phyloP scores from a whole-genome alignment of 345 rosid species.

The Clausena lansium region DNA sequence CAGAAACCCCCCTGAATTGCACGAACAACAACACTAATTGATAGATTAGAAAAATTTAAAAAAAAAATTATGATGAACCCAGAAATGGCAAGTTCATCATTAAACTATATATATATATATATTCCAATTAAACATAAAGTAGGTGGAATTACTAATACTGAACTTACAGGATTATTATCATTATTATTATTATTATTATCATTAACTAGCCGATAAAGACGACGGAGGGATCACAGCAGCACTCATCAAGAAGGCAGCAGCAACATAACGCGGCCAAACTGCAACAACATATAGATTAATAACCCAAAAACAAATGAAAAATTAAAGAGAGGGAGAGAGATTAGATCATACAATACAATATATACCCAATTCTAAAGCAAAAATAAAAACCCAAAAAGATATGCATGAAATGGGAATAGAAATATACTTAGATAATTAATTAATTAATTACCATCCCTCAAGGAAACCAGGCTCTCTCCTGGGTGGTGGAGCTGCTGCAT shows the following conservation, averaged over 20 bases:
- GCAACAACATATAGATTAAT: slow-evolving; percentile 13
- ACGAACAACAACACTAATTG: too few species aligned
- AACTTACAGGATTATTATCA: background rate
- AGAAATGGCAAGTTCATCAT: too few species aligned
- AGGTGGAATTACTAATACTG: background rate
- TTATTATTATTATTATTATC: background rate
- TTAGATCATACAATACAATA: background rate
- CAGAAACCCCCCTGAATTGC: too few species aligned
- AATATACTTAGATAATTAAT: background rate
- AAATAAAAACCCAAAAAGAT: background rate
- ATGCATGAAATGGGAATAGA: background rate
- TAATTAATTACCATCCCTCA: slow-evolving; percentile 47
- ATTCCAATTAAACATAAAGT: too few species aligned
- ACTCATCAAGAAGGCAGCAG: slow-evolving; percentile 68
- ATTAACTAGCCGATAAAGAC: slow-evolving; percentile 25
- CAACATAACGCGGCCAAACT: slow-evolving; percentile 72
- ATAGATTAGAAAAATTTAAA: too few species aligned
- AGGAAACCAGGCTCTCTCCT: slow-evolving; percentile 43
- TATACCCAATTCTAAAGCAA: background rate
- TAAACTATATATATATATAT: too few species aligned
- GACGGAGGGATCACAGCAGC: slow-evolving; percentile 74
- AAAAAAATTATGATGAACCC: too few species aligned
- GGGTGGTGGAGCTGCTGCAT: slow-evolving; percentile 51
- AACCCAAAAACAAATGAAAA: background rate
- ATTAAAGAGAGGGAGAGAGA: background rate